Conservation (phyloP, 495 filamentous ascomycete species). For the Viridothelium virens region DNA sequence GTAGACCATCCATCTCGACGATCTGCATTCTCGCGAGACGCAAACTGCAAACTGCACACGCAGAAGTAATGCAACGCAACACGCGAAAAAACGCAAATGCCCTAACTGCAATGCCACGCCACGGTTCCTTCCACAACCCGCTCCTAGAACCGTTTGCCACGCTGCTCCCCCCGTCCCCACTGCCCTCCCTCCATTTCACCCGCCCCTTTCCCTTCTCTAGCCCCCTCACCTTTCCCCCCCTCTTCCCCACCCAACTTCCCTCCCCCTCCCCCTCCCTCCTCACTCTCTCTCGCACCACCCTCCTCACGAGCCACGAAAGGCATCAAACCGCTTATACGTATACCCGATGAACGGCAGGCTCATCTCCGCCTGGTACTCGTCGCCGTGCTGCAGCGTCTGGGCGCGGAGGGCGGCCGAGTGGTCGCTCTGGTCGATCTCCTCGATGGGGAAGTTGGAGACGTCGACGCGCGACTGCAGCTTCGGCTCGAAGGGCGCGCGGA, state of each 20-base stretch:
- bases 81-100: no score
- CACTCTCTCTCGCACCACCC: slow-evolving; percentile 11
- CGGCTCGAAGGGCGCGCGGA: slow-evolving; percentile 92
- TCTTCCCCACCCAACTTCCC: slow-evolving; percentile 3
- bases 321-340: slow-evolving; percentile 97
- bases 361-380: slow-evolving; percentile 71
- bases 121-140: no score
- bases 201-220: not conserved
- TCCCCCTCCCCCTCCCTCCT: not conserved
- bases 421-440: slow-evolving; percentile 92
- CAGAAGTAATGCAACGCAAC: no score
- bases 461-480: slow-evolving; percentile 85
- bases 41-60: no score
- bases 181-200: not conserved
- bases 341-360: slow-evolving; percentile 96
- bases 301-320: slow-evolving; percentile 44
- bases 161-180: not conserved
- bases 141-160: no score
- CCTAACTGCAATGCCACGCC: no score
- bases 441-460: slow-evolving; percentile 97
- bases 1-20: no score
- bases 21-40: no score
- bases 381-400: slow-evolving; percentile 52
- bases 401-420: slow-evolving; percentile 61
- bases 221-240: slow-evolving; percentile 8